Conservation (phyloP, 225 moss, liverwort and hornwort species). For the Pseudisothecium myosuroides region DNA sequence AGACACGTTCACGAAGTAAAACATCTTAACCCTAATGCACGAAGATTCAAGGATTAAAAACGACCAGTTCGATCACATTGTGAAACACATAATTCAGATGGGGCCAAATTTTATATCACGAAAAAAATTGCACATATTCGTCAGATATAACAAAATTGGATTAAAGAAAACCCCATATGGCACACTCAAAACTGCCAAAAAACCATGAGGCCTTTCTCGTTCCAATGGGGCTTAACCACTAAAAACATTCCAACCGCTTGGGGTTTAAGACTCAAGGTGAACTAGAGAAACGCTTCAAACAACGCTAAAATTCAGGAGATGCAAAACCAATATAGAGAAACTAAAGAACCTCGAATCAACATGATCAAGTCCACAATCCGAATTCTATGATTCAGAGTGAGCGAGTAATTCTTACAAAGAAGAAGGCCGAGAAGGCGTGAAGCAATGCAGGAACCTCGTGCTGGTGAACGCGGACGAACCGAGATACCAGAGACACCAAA, state of each 20-base stretch:
- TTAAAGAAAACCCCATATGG: not conserved
- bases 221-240: not conserved
- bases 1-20: not conserved
- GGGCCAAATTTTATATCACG: not conserved
- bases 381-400: not conserved
- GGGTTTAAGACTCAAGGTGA: not conserved
- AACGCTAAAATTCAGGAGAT: not conserved
- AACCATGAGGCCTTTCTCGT: not conserved
- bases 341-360: not conserved
- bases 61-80: not conserved
- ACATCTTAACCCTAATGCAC: not conserved
- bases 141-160: not conserved
- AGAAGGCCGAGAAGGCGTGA: conserved; percentile 44
- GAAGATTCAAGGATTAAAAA: not conserved
- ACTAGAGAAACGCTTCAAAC: not conserved
- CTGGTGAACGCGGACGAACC: conserved; percentile 36
- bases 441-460: conserved; percentile 38
- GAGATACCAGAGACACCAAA: conserved; percentile 15
- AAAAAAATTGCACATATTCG: not conserved
- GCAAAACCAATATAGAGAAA: not conserved
- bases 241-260: not conserved
- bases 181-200: not conserved
- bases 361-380: not conserved
- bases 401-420: conserved; percentile 27
- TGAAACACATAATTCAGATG: not conserved